Evolutionary conservation across 169 alveolate species (phyloP).

Genomic region (Plasmodium billcollinsi): DNA sequence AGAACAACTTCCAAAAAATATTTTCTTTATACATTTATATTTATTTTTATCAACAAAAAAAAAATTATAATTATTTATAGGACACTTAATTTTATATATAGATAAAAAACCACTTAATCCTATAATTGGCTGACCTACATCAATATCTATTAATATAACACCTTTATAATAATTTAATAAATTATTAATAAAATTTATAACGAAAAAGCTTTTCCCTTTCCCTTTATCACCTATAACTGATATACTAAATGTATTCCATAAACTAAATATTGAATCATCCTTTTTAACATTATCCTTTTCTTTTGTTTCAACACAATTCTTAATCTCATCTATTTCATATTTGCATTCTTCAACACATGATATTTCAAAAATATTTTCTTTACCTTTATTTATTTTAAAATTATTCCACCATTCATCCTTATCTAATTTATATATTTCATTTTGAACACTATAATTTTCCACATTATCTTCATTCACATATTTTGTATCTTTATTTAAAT

Average conservation of each 20-base stretch:
- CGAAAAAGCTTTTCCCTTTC: conserved; percentile 44
- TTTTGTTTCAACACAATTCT: neutral
- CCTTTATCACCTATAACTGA: conserved; percentile 52
- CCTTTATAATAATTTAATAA: conserved; percentile 37
- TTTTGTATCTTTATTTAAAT: neutral
- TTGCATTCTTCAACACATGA: neutral
- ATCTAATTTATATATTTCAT: too few species aligned
- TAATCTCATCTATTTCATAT: neutral
- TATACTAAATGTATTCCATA: conserved; percentile 22
- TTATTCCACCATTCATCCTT: too few species aligned
- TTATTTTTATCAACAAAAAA: conserved; percentile 25
- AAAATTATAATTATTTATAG: conserved; percentile 47
- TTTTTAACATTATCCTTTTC: neutral
- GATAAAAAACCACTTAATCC: conserved; percentile 62
- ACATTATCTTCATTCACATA: neutral
- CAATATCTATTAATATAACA: conserved; percentile 43
- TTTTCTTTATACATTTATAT: conserved; percentile 48
- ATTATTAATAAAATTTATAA: conserved; percentile 35
- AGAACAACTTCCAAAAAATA: conserved; percentile 68
- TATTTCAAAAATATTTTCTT: too few species aligned
- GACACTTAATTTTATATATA: conserved; percentile 38
- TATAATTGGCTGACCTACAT: conserved; percentile 64
- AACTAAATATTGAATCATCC: neutral
- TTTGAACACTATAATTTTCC: too few species aligned
- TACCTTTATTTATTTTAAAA: too few species aligned